These are phyloP conservation scores for Sequoia sempervirens DNA, from an alignment of 75 land plant genomes.

Conservation along the genomic window DNA sequence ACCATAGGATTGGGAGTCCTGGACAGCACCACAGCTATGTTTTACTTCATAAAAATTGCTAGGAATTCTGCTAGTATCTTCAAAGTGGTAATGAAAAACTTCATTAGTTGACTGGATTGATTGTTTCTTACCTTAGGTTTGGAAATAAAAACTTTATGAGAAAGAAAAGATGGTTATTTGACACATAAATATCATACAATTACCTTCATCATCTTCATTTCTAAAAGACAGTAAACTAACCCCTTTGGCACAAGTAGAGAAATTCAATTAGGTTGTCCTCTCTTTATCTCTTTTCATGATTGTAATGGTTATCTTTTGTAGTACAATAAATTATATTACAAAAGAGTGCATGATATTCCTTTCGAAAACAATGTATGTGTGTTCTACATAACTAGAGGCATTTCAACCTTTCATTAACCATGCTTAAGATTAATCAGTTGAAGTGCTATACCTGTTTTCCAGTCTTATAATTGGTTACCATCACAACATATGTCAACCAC, in stretches of 20 bases:
- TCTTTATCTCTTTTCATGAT: not conserved
- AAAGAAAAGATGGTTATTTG: not conserved
- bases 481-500: slow-evolving; percentile 17
- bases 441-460: slow-evolving; percentile 3
- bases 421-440: not conserved
- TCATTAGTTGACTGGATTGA: not conserved
- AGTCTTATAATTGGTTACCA: slow-evolving; percentile 3
- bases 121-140: not conserved
- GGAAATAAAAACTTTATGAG: not conserved
- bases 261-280: not conserved
- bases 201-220: not conserved
- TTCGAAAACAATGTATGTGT: not conserved
- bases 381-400: not conserved
- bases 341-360: not conserved
- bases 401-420: not conserved
- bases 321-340: not conserved
- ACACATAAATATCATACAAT: not conserved
- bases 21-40: not conserved
- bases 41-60: not conserved
- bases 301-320: not conserved
- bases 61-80: not conserved
- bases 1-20: not conserved
- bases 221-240: not conserved
- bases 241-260: not conserved
- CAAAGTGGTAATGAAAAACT: not conserved